Percentiles rank a stretch among this genome's conserved stretches.
These are phyloP conservation scores for Choanephora cucurbitarum DNA, from an alignment of 371 early-diverging fungal species.

Conservation along the genomic window DNA sequence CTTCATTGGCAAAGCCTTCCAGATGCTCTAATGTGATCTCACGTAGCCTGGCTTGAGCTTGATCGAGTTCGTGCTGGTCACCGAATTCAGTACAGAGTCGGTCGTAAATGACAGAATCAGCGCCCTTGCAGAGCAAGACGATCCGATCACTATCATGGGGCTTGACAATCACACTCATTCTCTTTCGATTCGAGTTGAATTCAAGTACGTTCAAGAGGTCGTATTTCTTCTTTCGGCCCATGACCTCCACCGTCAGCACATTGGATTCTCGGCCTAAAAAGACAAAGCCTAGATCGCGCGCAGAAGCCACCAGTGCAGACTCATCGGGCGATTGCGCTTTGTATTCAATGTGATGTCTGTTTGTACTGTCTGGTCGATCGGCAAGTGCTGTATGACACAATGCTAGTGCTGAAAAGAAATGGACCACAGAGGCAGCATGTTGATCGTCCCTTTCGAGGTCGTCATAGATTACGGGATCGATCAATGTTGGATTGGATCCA, in stretches of 20 bases:
- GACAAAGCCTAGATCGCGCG: slow-evolving; percentile 61
- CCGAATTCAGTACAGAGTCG: slow-evolving; percentile 63
- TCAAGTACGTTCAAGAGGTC: slow-evolving; percentile 94
- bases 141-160: slow-evolving; percentile 85
- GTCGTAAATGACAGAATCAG: slow-evolving; percentile 95
- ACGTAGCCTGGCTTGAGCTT: slow-evolving; percentile 36
- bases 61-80: slow-evolving; percentile 44
- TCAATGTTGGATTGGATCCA: slow-evolving; percentile 44
- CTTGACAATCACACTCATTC: slow-evolving; percentile 92
- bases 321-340: slow-evolving; percentile 93
- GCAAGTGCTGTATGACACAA: slow-evolving; percentile 98
- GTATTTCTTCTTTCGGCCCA: slow-evolving; percentile 53
- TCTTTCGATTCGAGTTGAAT: slow-evolving; percentile 97
- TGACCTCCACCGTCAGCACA: slow-evolving; percentile 36
- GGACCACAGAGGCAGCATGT: slow-evolving; percentile 32
- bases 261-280: slow-evolving; percentile 70
- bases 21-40: slow-evolving; percentile 30
- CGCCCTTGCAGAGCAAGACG: slow-evolving; percentile 96
- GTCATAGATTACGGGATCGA: slow-evolving; percentile 46
- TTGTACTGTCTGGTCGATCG: slow-evolving; percentile 54
- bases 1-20: slow-evolving; percentile 87
- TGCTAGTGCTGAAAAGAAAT: slow-evolving; percentile 80
- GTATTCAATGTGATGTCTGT: slow-evolving; percentile 64
- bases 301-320: slow-evolving; percentile 85
- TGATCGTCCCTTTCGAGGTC: slow-evolving; percentile 27